Conservation (phyloP, 495 filamentous ascomycete species). For the Aspergillus nanangensis region DNA sequence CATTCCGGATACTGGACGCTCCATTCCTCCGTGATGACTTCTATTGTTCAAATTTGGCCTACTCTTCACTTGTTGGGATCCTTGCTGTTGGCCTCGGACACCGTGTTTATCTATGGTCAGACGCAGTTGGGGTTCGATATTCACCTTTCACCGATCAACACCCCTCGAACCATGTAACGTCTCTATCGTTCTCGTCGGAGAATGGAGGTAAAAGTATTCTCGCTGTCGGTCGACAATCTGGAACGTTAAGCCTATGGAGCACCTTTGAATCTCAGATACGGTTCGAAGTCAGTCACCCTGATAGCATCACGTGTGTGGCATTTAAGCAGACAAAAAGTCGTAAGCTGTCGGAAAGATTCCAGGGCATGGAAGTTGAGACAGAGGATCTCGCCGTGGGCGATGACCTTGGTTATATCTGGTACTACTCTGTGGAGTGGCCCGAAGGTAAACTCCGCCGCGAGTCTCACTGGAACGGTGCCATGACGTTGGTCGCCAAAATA, state of each 20-base stretch:
- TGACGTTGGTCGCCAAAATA: constrained; percentile 74
- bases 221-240: constrained; percentile 76
- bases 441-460: constrained; percentile 31
- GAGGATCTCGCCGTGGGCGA: constrained; percentile 90
- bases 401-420: constrained; percentile 78
- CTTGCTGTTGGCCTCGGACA: constrained; percentile 84
- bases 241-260: constrained; percentile 58
- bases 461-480: constrained; percentile 67
- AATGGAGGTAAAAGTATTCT: constrained; percentile 75
- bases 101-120: constrained; percentile 86
- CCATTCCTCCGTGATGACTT: constrained; percentile 88
- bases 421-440: constrained; percentile 90
- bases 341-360: constrained; percentile 34
- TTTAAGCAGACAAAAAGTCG: constrained; percentile 53
- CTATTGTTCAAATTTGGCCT: constrained; percentile 89
- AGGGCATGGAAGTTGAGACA: constrained; percentile 23
- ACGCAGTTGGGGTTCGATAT: constrained; percentile 51
- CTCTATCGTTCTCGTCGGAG: constrained; percentile 80
- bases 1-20: constrained; percentile 88
- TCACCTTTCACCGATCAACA: constrained; percentile 38
- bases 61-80: constrained; percentile 65
- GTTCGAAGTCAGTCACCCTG: constrained; percentile 67
- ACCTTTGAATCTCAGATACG: constrained; percentile 56
- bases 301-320: constrained; percentile 69
- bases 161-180: constrained; percentile 63